Evolutionary conservation across 495 filamentous ascomycete species (phyloP), one percentile per base, ranked within the genome.

Genomic region (Letharia lupina): DNA sequence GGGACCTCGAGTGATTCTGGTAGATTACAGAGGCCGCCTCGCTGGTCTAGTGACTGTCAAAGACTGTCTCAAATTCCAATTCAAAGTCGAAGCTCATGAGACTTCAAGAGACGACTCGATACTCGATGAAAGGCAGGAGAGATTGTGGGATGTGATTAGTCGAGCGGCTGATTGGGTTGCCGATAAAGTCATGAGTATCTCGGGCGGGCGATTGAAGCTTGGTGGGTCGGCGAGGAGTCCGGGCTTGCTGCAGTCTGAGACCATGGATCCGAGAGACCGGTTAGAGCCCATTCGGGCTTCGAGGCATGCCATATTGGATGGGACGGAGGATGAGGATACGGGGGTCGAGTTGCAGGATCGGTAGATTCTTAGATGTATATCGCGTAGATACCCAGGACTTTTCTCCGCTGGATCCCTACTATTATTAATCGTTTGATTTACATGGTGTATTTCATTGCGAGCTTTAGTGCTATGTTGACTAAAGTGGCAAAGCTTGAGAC

Each of bases 51-150:
- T 98, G 15, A 98, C 94, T 0, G 90, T 97, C 67, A 98, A 98
- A 76, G 94, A 98, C 76, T 97, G 95, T 67, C 77, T 98, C 64
- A 96, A 95, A 75, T 98, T 95, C 72, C 95, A 98, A 76, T 95
- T 97, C 83, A 94, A 91, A 80, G 91, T 91, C 5, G 94, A 98
- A 73, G 92, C 91, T 59, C 86, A 91, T 18, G 93, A 96, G 75
- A 87, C 93, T 69, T 86, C 86, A 4, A 78, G 76, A 12, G 71
- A 78, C 37, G 77, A 76, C 59, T 65, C 73, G 1, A 79, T 77
- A 8, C 73, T 75, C 37, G 63, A 72, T 54, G 74, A 69, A 12
- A 68, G 78, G 23, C 85, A 94, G 69, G 89, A 93, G 67, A 80
- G 80, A 60, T 68, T 94, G 16, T 94, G 90, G 89, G 78, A 74